Conservation (phyloP, 129 eudicot species). For the Escallonia herrerae region DNA sequence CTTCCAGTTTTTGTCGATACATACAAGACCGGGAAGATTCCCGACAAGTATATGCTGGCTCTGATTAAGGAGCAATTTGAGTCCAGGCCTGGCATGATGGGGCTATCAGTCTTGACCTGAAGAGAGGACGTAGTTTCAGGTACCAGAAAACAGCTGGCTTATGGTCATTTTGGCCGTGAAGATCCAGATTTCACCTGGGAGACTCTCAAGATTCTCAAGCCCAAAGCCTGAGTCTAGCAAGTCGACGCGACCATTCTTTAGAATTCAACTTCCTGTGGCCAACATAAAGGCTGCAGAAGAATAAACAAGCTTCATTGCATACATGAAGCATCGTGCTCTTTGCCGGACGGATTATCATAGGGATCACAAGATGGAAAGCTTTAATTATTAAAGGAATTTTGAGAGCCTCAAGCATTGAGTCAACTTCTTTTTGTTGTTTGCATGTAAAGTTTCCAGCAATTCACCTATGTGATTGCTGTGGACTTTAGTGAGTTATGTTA, state of each 20-base stretch:
- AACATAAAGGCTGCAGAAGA: too few species aligned
- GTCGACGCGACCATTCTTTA: not conserved
- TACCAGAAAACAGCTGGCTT: conserved; percentile 19
- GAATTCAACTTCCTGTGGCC: too few species aligned
- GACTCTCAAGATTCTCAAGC: conserved; percentile 5
- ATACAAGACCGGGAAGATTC: conserved; percentile 12
- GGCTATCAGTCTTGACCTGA: conserved; percentile 8
- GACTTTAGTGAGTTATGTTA: not conserved
- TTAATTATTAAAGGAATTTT: not conserved
- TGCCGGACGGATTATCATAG: not conserved
- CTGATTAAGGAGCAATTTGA: conserved; percentile 11
- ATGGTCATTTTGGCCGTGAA: conserved; percentile 15
- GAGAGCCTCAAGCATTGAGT: not conserved
- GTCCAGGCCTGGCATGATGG: conserved; percentile 16
- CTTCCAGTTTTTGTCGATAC: conserved; percentile 13
- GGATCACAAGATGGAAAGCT: not conserved
- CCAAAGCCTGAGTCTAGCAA: not conserved
- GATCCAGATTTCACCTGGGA: conserved; percentile 16
- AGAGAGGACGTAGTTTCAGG: conserved; percentile 15
- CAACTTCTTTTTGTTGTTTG: too few species aligned
- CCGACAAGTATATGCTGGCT: conserved; percentile 12
- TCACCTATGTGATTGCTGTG: conserved; percentile 1
- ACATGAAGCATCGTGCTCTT: not conserved
- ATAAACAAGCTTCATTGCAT: too few species aligned
- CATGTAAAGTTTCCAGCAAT: not conserved